These are phyloP conservation scores for Cladosporium halotolerans DNA, from an alignment of 2,329 filamentous ascomycete genomes.

Conservation along the genomic window DNA sequence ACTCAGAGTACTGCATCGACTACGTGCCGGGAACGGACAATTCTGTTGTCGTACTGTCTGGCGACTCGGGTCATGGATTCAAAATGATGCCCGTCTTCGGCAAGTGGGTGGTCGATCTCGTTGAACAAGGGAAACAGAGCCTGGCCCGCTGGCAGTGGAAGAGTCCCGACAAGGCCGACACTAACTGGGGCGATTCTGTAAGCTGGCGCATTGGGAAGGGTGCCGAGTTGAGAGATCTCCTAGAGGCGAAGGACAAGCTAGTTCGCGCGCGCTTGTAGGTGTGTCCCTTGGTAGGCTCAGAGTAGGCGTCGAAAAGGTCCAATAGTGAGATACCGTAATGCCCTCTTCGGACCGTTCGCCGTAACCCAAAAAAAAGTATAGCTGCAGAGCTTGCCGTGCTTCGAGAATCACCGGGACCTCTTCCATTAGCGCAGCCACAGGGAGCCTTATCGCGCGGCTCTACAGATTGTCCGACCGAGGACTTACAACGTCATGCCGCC, in stretches of 20 bases:
- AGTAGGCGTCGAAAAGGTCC: no score
- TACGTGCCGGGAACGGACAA: conserved; percentile 46
- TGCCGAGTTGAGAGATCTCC: conserved; percentile 20
- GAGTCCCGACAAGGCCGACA: conserved; percentile 25
- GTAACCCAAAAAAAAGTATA: no score
- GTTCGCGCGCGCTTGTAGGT: conserved; percentile 18
- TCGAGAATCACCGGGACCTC: no score
- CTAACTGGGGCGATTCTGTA: conserved; percentile 41
- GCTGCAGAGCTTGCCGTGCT: no score
- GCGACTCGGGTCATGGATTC: conserved; percentile 57
- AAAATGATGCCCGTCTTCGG: conserved; percentile 59
- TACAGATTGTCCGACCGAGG: no score
- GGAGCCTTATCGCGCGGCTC: no score
- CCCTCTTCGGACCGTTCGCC: no score
- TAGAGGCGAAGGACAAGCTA: conserved; percentile 19
- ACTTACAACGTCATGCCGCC: no score
- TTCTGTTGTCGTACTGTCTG: conserved; percentile 47
- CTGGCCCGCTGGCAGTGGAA: conserved; percentile 50
- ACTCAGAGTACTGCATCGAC: conserved; percentile 57
- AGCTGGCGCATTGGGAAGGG: conserved; percentile 42
- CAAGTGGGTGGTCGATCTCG: conserved; percentile 45
- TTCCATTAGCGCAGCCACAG: no score
- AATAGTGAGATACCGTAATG: no score
- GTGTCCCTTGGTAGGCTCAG: not conserved
- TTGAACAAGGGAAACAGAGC: conserved; percentile 41